Conservation (phyloP, 148 eudicot species). For the Beta vulgaris region DNA sequence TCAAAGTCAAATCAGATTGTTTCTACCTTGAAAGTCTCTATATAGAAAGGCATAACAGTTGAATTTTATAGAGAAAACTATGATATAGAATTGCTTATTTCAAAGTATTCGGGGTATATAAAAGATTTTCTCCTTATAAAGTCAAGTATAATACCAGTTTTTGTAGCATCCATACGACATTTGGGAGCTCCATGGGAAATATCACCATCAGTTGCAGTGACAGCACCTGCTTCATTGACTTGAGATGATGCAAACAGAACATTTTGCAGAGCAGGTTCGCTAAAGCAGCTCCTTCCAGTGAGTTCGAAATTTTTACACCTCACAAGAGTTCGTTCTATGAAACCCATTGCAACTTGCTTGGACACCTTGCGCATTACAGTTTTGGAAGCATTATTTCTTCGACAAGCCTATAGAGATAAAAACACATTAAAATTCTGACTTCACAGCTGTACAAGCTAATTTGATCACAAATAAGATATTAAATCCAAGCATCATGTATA, state of each 20-base stretch:
- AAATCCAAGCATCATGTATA: neutral
- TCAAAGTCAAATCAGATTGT: neutral
- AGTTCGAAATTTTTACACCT: conserved; percentile 44
- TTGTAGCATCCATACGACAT: conserved; percentile 24
- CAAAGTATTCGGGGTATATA: neutral
- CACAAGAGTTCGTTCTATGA: conserved; percentile 45
- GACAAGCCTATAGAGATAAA: conserved; percentile 33
- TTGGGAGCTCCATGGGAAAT: conserved; percentile 28
- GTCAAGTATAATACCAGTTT: conserved; percentile 33
- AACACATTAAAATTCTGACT: neutral
- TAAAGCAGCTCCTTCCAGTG: conserved; percentile 50
- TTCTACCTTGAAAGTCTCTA: neutral
- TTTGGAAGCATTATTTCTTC: conserved; percentile 43
- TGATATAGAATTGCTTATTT: neutral
- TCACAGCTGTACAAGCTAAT: neutral
- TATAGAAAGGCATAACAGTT: too few species aligned
- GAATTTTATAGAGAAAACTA: neutral
- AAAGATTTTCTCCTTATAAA: neutral
- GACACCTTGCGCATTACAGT: conserved; percentile 48
- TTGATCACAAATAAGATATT: neutral
- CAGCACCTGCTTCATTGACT: conserved; percentile 26
- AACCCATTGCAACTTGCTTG: conserved; percentile 51
- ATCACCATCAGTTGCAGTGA: conserved; percentile 17
- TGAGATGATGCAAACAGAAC: conserved; percentile 33
- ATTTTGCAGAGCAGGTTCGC: conserved; percentile 45